Evolutionary conservation across 2,329 filamentous ascomycete species (phyloP).

Genomic region (Aschersonia sp.): DNA sequence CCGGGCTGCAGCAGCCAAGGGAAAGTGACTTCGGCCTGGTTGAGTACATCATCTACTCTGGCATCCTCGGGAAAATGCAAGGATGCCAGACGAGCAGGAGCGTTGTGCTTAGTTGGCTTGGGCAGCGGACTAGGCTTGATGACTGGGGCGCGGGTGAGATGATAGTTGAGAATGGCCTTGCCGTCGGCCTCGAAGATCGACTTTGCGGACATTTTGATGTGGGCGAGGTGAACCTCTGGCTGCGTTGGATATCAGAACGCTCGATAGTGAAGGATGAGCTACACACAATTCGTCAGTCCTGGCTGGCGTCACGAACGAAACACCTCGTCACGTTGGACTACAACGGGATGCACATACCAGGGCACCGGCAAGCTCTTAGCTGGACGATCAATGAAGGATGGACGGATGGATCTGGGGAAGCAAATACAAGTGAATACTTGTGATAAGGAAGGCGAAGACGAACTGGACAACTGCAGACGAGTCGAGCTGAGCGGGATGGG

Average conservation of each 20-base stretch:
- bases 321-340: too few species aligned
- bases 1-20: conserved; percentile 79
- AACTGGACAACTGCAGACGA: not conserved
- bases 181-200: conserved; percentile 97
- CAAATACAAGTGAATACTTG: too few species aligned
- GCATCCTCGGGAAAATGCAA: conserved; percentile 87
- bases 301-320: too few species aligned
- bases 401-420: not conserved
- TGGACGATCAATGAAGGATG: too few species aligned
- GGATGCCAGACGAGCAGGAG: conserved; percentile 78
- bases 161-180: conserved; percentile 99
- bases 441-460: too few species aligned
- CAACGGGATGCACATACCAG: not conserved
- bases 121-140: conserved; percentile 97
- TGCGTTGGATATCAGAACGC: not conserved
- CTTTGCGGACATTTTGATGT: conserved; percentile 49
- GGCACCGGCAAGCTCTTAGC: not conserved
- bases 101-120: conserved; percentile 72
- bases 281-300: not conserved
- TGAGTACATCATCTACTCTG: conserved; percentile 68
- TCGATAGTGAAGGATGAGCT: not conserved
- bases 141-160: conserved; percentile 90
- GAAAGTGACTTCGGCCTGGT: conserved; percentile 93
- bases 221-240: conserved; percentile 7
- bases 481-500: not conserved